Evolutionary conservation across 2,329 filamentous ascomycete species (phyloP), one percentile per base, ranked within the genome.

Genomic region (Pyrenophora seminiperda): DNA sequence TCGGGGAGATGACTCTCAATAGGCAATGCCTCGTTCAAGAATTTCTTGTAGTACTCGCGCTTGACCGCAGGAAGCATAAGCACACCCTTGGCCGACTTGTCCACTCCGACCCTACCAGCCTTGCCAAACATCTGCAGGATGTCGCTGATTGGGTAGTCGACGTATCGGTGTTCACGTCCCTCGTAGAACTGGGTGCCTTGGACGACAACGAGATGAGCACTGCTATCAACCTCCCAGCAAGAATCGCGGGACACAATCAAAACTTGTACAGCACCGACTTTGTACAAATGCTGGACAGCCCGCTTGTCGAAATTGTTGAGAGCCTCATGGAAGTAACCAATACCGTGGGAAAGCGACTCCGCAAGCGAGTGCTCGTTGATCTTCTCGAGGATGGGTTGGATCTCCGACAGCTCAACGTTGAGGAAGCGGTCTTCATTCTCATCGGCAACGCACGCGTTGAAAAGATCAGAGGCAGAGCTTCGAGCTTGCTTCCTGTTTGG

Each of bases 181-280:
- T 99, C 94, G 60, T 93, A 99, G 75, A 92, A 97, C 68, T 99
- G 94, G 1, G 95, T 99, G 13, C 92, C 92, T 92, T 99, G 97
- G 24, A 99, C 87, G 39, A 99, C 83, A 11, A 97, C 92, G 11
- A 99, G 80, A 70, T 97, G 92, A 3, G 93, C 92, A 1, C 84
- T 90, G 67, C 86, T 87, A 58, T 96, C 86, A 44, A 99, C 79
- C 75, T 97, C 93, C 93, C 94, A 99, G 75, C 92, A 97, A 41
- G 94, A 91, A 75, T 99, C 93, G 44, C 94, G 85, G 6, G 87
- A 89, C 19, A 87, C 87, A 38, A 90, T 77, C 62, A 97, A 79
- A 2, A 97, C 88, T 65, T 97, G 93, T 30, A 96, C 90, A 4
- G 91, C 92, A 33, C 92, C 92, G 45, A 92, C 87, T 50, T 85